phyloP scores from a whole-genome alignment of 768 basidiomycete species.

The Collybia sp. region DNA sequence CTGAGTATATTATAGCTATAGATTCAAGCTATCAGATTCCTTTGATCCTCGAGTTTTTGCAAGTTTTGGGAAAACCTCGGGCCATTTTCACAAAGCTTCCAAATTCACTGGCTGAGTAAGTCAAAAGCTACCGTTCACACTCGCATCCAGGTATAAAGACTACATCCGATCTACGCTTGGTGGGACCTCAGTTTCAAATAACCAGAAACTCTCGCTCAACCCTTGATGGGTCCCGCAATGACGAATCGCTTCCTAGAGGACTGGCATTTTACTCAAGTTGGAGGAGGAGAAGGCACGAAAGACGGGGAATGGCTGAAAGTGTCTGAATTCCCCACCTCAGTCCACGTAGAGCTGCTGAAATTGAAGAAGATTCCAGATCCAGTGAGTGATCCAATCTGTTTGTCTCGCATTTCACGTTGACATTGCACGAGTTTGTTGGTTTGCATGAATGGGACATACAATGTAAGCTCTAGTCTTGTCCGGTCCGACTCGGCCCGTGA shows the following conservation, averaged over 20 bases:
- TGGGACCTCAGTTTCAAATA: too few relatives aligned
- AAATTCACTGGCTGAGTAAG: too few relatives aligned
- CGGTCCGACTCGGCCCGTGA: too few relatives aligned
- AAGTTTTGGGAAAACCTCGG: too few relatives aligned
- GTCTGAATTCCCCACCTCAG: constrained; percentile 73
- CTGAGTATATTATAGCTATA: too few relatives aligned
- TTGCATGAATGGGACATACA: constrained; percentile 89
- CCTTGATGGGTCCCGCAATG: constrained; percentile 1
- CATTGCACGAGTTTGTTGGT: constrained; percentile 53
- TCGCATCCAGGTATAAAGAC: too few relatives aligned
- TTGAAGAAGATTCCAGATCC: constrained; percentile 77
- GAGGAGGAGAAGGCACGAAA: constrained; percentile 52
- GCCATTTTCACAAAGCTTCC: too few relatives aligned
- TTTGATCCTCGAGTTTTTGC: too few relatives aligned
- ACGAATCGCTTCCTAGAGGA: constrained; percentile 24
- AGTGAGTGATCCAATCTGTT: constrained; percentile 32
- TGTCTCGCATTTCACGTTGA: not conserved
- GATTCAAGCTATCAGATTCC: too few relatives aligned
- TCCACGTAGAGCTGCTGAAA: constrained; percentile 83
- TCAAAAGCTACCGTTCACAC: too few relatives aligned
- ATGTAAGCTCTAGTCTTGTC: constrained; percentile 56
- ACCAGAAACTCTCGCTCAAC: not conserved
- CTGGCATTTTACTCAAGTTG: constrained; percentile 69
- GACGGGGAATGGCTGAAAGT: constrained; percentile 64
- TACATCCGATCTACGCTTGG: too few relatives aligned